A percentile compares a stretch with the other conserved stretches of the same genome.
Conservation (phyloP, 768 basidiomycete species). For the Boletellus sp. region DNA sequence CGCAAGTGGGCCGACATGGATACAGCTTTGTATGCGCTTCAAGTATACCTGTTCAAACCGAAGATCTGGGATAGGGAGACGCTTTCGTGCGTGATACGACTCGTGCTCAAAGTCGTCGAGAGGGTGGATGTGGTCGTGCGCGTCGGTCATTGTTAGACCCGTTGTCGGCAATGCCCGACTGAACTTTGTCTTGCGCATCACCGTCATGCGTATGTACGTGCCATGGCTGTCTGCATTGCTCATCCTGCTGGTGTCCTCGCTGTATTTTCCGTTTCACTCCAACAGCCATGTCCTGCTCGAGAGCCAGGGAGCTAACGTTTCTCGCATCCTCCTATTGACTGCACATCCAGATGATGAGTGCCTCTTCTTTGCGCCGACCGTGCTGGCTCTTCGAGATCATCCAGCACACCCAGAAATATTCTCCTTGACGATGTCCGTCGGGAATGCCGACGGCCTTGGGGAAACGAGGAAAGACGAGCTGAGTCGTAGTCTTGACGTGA, state of each 20-base stretch:
- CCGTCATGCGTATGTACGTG: constrained; percentile 5
- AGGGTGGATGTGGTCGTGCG: constrained; percentile 8
- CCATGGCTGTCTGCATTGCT: constrained; percentile 16
- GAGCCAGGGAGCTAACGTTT: neutral
- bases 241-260: constrained; percentile 17
- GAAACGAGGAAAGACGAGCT: constrained; percentile 56
- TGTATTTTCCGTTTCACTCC: constrained; percentile 25
- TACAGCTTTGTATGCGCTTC: constrained; percentile 52
- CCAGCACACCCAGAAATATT: constrained; percentile 36
- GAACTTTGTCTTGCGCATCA: constrained; percentile 9
- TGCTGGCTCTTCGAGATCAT: constrained; percentile 47
- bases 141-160: constrained; percentile 23
- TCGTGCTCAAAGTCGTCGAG: constrained; percentile 13
- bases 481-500: constrained; percentile 54
- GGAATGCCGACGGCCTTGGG: constrained; percentile 79
- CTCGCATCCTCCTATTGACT: constrained; percentile 63
- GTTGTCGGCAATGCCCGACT: constrained; percentile 21
- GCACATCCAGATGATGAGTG: constrained; percentile 96
- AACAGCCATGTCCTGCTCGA: constrained; percentile 21
- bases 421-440: constrained; percentile 73
- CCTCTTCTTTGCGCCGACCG: constrained; percentile 89
- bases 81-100: constrained; percentile 26
- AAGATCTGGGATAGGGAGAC: constrained; percentile 67
- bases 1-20: constrained; percentile 37
- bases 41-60: constrained; percentile 75